Percentiles rank a stretch among this genome's conserved stretches.
Evolutionary conservation across 1,284 basidiomycete genomes (phyloP).

Genomic region (Salmacisia buchloeana): DNA sequence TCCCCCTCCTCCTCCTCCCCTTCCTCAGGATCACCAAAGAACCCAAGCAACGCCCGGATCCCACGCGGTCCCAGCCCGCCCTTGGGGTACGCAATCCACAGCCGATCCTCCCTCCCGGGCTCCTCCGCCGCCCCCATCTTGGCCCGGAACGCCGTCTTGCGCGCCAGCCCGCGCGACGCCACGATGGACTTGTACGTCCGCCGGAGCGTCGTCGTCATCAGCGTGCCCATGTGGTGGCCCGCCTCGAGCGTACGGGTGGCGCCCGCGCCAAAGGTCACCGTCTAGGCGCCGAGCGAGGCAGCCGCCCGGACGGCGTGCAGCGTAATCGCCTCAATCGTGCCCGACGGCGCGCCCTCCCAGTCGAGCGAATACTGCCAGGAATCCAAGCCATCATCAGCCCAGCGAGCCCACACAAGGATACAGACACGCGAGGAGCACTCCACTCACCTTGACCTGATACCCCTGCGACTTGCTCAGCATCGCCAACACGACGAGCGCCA

Average conservation of each 20-base stretch:
- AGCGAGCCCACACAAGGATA: no score
- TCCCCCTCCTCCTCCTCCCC: background rate
- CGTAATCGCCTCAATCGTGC: conserved; percentile 57
- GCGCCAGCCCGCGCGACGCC: background rate
- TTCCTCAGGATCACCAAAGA: conserved; percentile 23
- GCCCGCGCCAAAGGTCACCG: conserved; percentile 53
- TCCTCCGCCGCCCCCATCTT: conserved; percentile 42
- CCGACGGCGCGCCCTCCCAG: conserved; percentile 58
- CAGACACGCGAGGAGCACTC: no score
- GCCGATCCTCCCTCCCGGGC: conserved; percentile 13
- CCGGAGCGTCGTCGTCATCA: conserved; percentile 14
- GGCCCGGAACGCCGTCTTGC: conserved; percentile 27
- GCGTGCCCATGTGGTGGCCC: conserved; percentile 36
- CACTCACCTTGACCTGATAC: conserved; percentile 57
- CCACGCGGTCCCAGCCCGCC: conserved; percentile 36
- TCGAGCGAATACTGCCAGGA: conserved; percentile 56
- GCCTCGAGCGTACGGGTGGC: conserved; percentile 29
- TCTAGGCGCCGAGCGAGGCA: conserved; percentile 47
- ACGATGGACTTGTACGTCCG: conserved; percentile 5
- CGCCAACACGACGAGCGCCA: conserved; percentile 58
- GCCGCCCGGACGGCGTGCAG: conserved; percentile 56
- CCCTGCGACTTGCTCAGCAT: conserved; percentile 58
- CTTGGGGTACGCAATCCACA: conserved; percentile 39
- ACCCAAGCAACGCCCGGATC: conserved; percentile 38
- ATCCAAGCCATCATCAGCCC: background rate